These are phyloP conservation scores for Senecio squalidus DNA, from an alignment of 140 eudicot species.

Conservation along the genomic window DNA sequence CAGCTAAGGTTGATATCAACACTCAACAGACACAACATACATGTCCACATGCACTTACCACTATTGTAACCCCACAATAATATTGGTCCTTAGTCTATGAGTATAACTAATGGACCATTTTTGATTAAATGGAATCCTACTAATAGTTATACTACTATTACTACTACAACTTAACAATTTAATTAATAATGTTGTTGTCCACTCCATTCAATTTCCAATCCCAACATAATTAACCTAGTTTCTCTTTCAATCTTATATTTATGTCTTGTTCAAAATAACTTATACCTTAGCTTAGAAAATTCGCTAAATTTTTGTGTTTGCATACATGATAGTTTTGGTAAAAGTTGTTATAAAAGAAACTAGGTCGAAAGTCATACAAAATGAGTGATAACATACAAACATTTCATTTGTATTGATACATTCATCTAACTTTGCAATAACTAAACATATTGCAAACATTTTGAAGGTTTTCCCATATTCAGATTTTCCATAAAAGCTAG, in stretches of 20 bases:
- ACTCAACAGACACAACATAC: constrained; percentile 8
- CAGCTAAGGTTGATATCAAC: constrained; percentile 33
- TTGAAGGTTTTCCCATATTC: no score
- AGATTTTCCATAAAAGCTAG: no score
- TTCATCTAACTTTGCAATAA: no score
- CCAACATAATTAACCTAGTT: constrained; percentile 10
- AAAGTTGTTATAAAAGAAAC: no score
- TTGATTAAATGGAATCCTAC: constrained; percentile 27
- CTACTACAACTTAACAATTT: constrained; percentile 14
- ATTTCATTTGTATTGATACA: no score
- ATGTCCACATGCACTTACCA: constrained; percentile 6
- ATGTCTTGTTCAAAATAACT: neutral
- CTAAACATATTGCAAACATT: no score
- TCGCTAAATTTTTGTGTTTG: no score
- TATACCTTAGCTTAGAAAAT: no score
- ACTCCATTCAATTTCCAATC: neutral
- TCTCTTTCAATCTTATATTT: neutral
- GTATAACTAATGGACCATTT: constrained; percentile 19
- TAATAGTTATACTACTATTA: no score
- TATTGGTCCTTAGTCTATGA: constrained; percentile 28
- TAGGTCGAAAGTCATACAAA: no score
- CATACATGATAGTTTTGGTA: no score
- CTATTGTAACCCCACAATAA: constrained; percentile 22
- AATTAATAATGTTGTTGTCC: constrained; percentile 15
- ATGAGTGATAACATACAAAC: no score